Base-by-base conservation (phyloP, 805 yeast genomes). In the Kuraishia capsulata region DNA sequence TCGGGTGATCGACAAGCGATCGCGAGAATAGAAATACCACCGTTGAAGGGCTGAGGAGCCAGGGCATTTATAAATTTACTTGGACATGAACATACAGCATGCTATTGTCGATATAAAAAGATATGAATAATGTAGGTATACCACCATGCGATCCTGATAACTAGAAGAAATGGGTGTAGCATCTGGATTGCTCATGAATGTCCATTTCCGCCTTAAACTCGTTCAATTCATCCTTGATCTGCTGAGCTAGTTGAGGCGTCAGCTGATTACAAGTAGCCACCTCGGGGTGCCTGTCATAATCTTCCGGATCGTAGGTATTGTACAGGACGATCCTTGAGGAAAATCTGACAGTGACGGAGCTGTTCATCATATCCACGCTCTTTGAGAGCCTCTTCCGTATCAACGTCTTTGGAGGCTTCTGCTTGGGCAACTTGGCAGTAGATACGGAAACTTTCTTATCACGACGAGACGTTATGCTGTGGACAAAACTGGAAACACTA, bases 241-340 rank as follows among this genome's bases (percentile, higher is more conserved):
- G 76, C 56, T 85, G 88, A 0, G 97, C 96, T 53, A 88, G 61
- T 41, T 71, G 67, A 4, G 97, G 96, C 1, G 96, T 88, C 56
- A 88, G 67, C 53, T 81, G 87, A 58, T 89, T 87, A 61, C 97
- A 90, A 2, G 97, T 88, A 3, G 95, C 95, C 21, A 79, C 67
- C 44, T 88, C 97, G 0, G 97, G 96, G 46, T 80, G 87, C 50
- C 98, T 76, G 57, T 90, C 97, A 57, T 90, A 90, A 46, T 84
- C 96, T 16, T 73, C 78, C 28, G 79, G 78, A 42, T 80, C 73
- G 57, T 82, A 87, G 1, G 96, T 90, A 43, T 87, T 94, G 58
- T 79, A 90, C 32, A 92, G 71, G 5, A 85, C 72, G 40, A 92
- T 85, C 48, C 87, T 69, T 1, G 94, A 79, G 4, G 95, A 82